Evolutionary conservation across 257 asterid genomes (phyloP).

Genomic region (Thymus quinquecostatus): DNA sequence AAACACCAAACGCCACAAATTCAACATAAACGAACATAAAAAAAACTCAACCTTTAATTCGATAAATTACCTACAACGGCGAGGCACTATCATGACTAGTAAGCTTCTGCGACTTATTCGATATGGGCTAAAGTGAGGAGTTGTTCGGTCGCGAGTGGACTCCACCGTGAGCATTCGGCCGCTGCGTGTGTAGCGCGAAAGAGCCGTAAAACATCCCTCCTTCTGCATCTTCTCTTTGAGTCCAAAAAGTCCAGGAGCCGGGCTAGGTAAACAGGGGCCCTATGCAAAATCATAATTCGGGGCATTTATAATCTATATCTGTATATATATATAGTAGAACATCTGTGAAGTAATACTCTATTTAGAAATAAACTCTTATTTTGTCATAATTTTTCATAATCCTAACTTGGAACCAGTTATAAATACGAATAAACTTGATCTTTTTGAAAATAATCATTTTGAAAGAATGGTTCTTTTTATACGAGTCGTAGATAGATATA

Average conservation of each 20-base stretch:
- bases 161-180: slow-evolving; percentile 93
- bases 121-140: slow-evolving; percentile 80
- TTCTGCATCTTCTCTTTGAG: slow-evolving; percentile 52
- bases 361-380: too few species aligned
- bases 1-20: slow-evolving; percentile 22
- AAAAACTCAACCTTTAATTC: slow-evolving; percentile 1
- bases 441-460: too few species aligned
- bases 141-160: slow-evolving; percentile 71
- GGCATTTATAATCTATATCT: too few species aligned
- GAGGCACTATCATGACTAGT: slow-evolving; percentile 70
- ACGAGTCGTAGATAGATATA: too few species aligned
- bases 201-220: slow-evolving; percentile 52
- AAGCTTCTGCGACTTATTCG: slow-evolving; percentile 72
- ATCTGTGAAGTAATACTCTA: too few species aligned
- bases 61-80: slow-evolving; percentile 72
- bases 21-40: neutral
- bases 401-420: too few species aligned
- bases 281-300: too few species aligned
- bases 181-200: slow-evolving; percentile 59
- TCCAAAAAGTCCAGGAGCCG: slow-evolving; percentile 67
- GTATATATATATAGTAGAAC: too few species aligned
- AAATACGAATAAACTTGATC: too few species aligned
- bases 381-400: too few species aligned
- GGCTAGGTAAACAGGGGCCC: too few species aligned
- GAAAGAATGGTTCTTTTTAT: neutral